A percentile compares a stretch with the other conserved stretches of the same genome.
phyloP scores from a whole-genome alignment of 768 basidiomycete genomes.

The Lentinula sp. region DNA sequence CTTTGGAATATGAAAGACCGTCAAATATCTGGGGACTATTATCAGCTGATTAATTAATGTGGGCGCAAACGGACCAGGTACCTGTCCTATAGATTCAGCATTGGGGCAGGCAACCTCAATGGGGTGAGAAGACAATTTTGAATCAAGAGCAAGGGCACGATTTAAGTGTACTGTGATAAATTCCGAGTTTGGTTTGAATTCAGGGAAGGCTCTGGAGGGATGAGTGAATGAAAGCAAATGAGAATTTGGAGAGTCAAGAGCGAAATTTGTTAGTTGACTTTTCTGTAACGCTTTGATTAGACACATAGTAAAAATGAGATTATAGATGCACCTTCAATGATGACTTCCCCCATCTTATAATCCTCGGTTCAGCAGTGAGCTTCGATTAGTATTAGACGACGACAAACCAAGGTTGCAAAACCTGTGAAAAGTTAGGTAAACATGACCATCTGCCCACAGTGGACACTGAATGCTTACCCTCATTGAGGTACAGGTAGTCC shows the following conservation, averaged over 20 bases:
- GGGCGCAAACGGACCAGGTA: neutral
- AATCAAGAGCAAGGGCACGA: slow-evolving; percentile 54
- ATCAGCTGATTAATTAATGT: neutral
- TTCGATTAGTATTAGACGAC: neutral
- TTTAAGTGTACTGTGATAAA: slow-evolving; percentile 56
- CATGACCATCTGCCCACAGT: neutral
- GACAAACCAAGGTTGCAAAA: slow-evolving; percentile 15
- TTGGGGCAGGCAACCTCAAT: slow-evolving; percentile 65
- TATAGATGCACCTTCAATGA: slow-evolving; percentile 42
- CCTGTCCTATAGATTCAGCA: slow-evolving; percentile 41
- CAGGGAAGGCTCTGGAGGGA: slow-evolving; percentile 41
- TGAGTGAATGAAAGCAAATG: neutral
- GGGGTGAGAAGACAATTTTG: slow-evolving; percentile 61
- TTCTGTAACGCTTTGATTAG: neutral
- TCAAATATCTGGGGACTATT: slow-evolving; percentile 52
- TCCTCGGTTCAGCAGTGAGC: slow-evolving; percentile 2
- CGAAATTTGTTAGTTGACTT: slow-evolving; percentile 6
- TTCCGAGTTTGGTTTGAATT: slow-evolving; percentile 56
- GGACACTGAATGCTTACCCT: slow-evolving; percentile 26
- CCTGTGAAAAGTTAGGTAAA: slow-evolving; percentile 4
- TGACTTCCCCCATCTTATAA: slow-evolving; percentile 60
- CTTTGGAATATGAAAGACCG: slow-evolving; percentile 57
- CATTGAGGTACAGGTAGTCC: slow-evolving; percentile 53
- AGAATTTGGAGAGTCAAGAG: neutral
- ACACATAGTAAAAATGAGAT: neutral